phyloP scores from a whole-genome alignment of 352 stramenopile species.

The Pythium plurisporium region DNA sequence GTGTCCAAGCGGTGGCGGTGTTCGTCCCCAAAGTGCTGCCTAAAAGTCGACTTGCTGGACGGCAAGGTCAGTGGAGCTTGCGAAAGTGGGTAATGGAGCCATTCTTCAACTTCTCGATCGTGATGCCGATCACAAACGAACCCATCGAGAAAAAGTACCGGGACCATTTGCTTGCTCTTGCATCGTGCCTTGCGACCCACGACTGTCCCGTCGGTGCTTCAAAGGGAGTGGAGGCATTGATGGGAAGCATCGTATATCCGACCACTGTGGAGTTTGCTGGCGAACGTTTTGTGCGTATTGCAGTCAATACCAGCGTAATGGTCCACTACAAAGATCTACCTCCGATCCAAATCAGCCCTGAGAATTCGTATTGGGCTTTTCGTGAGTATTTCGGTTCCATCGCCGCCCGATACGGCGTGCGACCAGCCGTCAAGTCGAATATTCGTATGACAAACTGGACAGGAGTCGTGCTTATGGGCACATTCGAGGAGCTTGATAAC shows the following conservation, averaged over 20 bases:
- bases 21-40: background rate
- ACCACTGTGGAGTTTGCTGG: slow-evolving; percentile 3
- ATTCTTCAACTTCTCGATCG: too few relatives aligned
- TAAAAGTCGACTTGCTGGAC: background rate
- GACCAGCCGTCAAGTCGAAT: too few relatives aligned
- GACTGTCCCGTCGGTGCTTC: slow-evolving; percentile 7
- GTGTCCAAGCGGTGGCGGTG: background rate
- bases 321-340: too few relatives aligned
- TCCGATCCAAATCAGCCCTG: too few relatives aligned
- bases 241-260: background rate
- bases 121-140: too few relatives aligned
- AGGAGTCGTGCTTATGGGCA: too few relatives aligned
- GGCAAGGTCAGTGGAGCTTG: background rate
- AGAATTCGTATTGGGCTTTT: too few relatives aligned
- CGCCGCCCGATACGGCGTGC: too few relatives aligned
- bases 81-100: background rate
- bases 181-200: slow-evolving; percentile 1
- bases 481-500: too few relatives aligned
- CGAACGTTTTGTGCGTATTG: background rate
- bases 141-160: background rate
- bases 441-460: too few relatives aligned
- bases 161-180: background rate
- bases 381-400: too few relatives aligned
- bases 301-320: too few relatives aligned
- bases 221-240: background rate